Base-by-base conservation (phyloP, 345 rosid genomes). In the Conringia planisiliqua region DNA sequence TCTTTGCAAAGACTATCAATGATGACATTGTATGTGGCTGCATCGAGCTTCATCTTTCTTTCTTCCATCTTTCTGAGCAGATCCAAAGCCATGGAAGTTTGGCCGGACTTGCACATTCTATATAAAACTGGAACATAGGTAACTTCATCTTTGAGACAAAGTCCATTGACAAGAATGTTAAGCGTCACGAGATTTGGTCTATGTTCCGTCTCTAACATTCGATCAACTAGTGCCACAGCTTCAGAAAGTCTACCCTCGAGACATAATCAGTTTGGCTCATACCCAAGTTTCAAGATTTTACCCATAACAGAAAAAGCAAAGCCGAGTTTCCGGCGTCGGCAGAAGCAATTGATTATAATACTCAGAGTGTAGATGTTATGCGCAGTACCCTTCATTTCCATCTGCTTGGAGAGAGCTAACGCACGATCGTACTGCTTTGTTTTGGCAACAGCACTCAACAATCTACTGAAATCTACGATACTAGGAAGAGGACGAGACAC, bases 1-100 rank as follows among this genome's bases (percentile, higher is more conserved):
- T 52, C 38, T 68, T 54, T 38, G 39, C 72, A 54, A 27, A 68
- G 62, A 16, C 72, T 2, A 39, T 72, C 57, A 2, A 76, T 75
- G 12, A 83, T n/a, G 0, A 55, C 63, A 57, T 6, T 83, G 48
- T 72, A 82, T 6, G 10, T 13, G 20, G 18, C 47, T 22, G 6
- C 77, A 26, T 51, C 13, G 8, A 58, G 59, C 13, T 72, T 62
- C 14, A 62, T 12, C 9, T 62, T 52, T 29, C 29, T 26, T 59
- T 44, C 39, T 42, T 51, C 80, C 67, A 76, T 27, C 3, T 58
- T 70, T 33, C 3, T 32, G 3, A 44, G n/a, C 2, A 22, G 24
- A 22, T 22, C 24, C 24, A 22, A 22, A 22, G 24, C 24, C 24
- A 22, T 22, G 24, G 24, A 22, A 22, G 24, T 22, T 22, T 22